These are phyloP conservation scores for Botrytis paeoniae DNA, from an alignment of 2,329 filamentous ascomycete genomes.

Conservation along the genomic window DNA sequence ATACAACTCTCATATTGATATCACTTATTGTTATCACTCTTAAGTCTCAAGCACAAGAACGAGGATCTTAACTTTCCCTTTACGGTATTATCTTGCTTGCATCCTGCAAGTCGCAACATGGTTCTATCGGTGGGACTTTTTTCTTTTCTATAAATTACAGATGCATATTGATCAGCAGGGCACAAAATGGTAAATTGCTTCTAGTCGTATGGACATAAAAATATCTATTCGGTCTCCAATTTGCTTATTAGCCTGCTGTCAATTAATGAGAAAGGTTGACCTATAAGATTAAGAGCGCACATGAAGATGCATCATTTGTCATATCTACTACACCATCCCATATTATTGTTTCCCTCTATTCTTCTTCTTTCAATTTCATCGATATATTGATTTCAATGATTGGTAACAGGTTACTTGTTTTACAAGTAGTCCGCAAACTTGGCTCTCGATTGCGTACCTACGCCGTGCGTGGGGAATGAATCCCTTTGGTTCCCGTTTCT, in stretches of 20 bases:
- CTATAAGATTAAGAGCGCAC: constrained; percentile 9
- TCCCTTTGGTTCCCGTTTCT: not conserved
- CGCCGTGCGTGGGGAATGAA: too few relatives aligned
- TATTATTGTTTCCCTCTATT: not conserved
- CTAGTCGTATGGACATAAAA: not conserved
- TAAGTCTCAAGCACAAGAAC: not conserved
- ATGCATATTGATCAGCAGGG: constrained; percentile 18
- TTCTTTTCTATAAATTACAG: constrained; percentile 5
- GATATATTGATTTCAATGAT: not conserved
- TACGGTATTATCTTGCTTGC: constrained; percentile 7
- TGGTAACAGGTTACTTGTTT: not conserved
- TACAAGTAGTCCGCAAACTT: not conserved
- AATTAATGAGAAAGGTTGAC: not conserved
- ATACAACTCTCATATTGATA: not conserved
- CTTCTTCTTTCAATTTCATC: not conserved
- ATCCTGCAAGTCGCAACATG: constrained; percentile 14
- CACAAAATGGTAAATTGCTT: not conserved
- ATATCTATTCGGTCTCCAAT: not conserved
- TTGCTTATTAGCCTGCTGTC: not conserved
- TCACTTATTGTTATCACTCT: not conserved
- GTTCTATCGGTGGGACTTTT: constrained; percentile 3
- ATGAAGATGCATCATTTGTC: not conserved
- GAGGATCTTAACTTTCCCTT: not conserved
- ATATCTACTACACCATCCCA: not conserved
- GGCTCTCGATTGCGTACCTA: not conserved